Percentiles rank a stretch among this genome's conserved stretches.
Conservation (phyloP, 2,329 filamentous ascomycete genomes). For the Pseudogymnoascus sp. region DNA sequence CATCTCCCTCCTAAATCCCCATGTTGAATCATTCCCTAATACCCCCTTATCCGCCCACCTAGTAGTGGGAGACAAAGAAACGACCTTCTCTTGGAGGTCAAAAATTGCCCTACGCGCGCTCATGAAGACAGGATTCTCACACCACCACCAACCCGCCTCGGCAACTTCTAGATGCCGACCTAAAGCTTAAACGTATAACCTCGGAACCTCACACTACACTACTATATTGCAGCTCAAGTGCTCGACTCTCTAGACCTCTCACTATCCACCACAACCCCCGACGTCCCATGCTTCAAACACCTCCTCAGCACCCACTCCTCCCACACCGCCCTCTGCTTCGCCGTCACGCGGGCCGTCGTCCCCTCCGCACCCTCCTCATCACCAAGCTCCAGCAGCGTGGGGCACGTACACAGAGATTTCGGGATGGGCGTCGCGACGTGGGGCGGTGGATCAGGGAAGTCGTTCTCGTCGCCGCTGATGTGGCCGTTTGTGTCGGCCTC, state of each 20-base stretch:
- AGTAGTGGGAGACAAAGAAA: background rate
- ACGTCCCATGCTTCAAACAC: slow-evolving; percentile 27
- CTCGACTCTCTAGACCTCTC: background rate
- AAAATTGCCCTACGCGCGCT: background rate
- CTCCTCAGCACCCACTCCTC: slow-evolving; percentile 45
- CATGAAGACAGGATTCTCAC: background rate
- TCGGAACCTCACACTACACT: background rate
- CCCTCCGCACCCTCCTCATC: slow-evolving; percentile 33
- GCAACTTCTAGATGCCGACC: background rate
- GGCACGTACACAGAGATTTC: slow-evolving; percentile 21
- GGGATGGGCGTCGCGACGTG: slow-evolving; percentile 15
- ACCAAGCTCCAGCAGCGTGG: slow-evolving; percentile 29
- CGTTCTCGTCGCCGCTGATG: background rate
- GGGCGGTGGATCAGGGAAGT: slow-evolving; percentile 6
- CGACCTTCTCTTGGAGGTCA: background rate
- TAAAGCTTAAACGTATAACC: slow-evolving; percentile 1
- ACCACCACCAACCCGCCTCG: background rate
- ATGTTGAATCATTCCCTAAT: background rate
- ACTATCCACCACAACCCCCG: background rate
- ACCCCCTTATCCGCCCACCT: background rate
- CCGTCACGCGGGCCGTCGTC: slow-evolving; percentile 38
- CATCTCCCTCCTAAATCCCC: background rate
- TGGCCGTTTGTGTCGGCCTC: slow-evolving; percentile 16
- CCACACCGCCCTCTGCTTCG: slow-evolving; percentile 44
- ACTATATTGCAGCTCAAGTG: background rate